These are phyloP conservation scores for Raphanus hybrid DNA, from an alignment of 441 rosid species.

Conservation along the genomic window DNA sequence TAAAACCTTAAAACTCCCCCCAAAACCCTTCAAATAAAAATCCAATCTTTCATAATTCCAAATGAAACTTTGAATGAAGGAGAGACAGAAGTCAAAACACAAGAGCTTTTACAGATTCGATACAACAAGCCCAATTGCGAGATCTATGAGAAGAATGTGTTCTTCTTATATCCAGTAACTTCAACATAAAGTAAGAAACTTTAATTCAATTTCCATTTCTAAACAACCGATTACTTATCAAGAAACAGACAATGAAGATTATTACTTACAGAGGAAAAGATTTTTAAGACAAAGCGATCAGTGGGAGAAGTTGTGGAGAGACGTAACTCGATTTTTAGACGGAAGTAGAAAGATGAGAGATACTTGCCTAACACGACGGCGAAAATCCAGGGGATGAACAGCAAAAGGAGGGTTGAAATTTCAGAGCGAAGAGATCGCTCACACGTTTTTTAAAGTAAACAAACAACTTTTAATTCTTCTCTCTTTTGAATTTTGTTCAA, in stretches of 20 bases:
- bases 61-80: no score
- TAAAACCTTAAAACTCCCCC: no score
- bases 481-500: no score
- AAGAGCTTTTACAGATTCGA: no score
- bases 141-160: not conserved
- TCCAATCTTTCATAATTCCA: no score
- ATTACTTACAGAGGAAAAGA: not conserved
- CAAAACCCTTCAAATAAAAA: no score
- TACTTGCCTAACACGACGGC: slow-evolving; percentile 31
- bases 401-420: slow-evolving; percentile 34
- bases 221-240: not conserved
- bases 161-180: not conserved
- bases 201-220: not conserved
- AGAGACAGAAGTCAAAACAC: no score
- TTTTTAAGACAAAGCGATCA: slow-evolving; percentile 21
- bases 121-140: no score
- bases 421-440: slow-evolving; percentile 37
- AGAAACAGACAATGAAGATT: slow-evolving; percentile 9
- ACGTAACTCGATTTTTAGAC: not conserved
- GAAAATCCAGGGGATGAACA: slow-evolving; percentile 25
- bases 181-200: not conserved
- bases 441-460: slow-evolving; percentile 33
- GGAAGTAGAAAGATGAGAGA: not conserved
- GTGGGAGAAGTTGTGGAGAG: slow-evolving; percentile 6
- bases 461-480: not conserved